Conservation (phyloP, 2,329 filamentous ascomycete genomes). For the Hymenoscyphus linearis region DNA sequence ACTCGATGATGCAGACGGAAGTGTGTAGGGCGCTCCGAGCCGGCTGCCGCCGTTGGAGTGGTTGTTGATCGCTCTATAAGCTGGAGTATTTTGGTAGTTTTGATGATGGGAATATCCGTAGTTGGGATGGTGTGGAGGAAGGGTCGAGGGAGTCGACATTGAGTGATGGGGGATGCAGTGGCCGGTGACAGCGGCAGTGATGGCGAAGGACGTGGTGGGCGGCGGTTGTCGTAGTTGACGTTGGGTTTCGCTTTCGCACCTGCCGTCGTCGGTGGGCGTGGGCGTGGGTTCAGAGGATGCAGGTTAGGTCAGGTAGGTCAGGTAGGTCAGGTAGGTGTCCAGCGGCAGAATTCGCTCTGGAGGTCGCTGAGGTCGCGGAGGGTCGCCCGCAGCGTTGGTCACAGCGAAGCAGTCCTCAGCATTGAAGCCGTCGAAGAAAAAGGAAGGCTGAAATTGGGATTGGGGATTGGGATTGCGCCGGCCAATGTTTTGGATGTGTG, state of each 20-base stretch:
- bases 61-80: slow-evolving; percentile 45
- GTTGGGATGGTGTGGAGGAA: slow-evolving; percentile 62
- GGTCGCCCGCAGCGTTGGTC: slow-evolving; percentile 12
- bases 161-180: slow-evolving; percentile 9
- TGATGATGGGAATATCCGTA: slow-evolving; percentile 56
- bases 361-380: too few relatives aligned
- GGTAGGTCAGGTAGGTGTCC: too few relatives aligned
- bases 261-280: background rate
- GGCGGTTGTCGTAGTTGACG: background rate
- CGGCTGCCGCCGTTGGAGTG: slow-evolving; percentile 31
- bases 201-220: background rate
- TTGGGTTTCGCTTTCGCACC: slow-evolving; percentile 23
- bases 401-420: slow-evolving; percentile 12
- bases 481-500: slow-evolving; percentile 3
- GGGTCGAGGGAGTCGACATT: slow-evolving; percentile 79
- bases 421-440: slow-evolving; percentile 18
- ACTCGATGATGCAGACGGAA: slow-evolving; percentile 29
- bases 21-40: slow-evolving; percentile 27
- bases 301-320: too few relatives aligned
- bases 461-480: slow-evolving; percentile 17
- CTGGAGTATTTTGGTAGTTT: slow-evolving; percentile 48
- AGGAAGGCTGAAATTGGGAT: background rate
- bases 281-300: slow-evolving; percentile 19
- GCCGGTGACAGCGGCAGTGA: too few relatives aligned
- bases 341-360: slow-evolving; percentile 11